phyloP scores from a whole-genome alignment of 192 early-diverging fungal genomes.

The Coemansia biformis region DNA sequence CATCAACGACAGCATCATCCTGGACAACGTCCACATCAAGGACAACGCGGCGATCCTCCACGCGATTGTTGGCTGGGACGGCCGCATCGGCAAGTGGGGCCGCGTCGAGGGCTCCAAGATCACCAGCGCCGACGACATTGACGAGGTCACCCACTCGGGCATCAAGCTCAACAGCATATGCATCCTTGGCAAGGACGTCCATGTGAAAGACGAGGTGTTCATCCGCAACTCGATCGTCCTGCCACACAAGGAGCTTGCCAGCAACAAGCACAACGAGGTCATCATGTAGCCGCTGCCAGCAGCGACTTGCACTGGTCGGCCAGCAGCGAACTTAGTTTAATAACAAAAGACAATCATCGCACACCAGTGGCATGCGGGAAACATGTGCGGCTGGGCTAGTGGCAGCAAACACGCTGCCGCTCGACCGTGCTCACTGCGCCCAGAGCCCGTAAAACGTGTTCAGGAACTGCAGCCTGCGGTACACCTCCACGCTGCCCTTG shows the following conservation, averaged over 20 bases:
- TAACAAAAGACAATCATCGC: not conserved
- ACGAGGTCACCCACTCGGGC: constrained; percentile 78
- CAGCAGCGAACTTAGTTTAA: not conserved
- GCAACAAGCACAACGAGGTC: constrained; percentile 88
- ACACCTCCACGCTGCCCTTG: constrained; percentile 46
- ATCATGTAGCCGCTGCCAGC: constrained; percentile 67
- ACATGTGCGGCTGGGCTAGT: too few species aligned
- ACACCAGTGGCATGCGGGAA: too few species aligned
- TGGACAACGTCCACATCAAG: constrained; percentile 91
- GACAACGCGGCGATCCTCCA: constrained; percentile 82
- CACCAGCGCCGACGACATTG: constrained; percentile 56
- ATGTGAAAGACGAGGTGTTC: constrained; percentile 86
- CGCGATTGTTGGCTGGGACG: constrained; percentile 90
- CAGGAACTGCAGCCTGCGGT: constrained; percentile 46
- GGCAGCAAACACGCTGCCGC: not conserved
- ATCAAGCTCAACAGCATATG: constrained; percentile 87
- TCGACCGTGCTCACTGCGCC: constrained; percentile 1
- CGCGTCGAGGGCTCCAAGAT: constrained; percentile 85
- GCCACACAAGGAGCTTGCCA: constrained; percentile 93
- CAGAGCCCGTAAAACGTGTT: constrained; percentile 33
- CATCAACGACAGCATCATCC: constrained; percentile 86
- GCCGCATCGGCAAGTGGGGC: constrained; percentile 87
- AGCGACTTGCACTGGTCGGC: too few species aligned
- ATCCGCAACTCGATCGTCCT: constrained; percentile 97
- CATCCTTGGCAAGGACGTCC: constrained; percentile 89